A percentile compares a stretch with the other conserved stretches of the same genome.
phyloP scores from a whole-genome alignment of 2,329 filamentous ascomycete genomes.

The Aspergillus sp. region DNA sequence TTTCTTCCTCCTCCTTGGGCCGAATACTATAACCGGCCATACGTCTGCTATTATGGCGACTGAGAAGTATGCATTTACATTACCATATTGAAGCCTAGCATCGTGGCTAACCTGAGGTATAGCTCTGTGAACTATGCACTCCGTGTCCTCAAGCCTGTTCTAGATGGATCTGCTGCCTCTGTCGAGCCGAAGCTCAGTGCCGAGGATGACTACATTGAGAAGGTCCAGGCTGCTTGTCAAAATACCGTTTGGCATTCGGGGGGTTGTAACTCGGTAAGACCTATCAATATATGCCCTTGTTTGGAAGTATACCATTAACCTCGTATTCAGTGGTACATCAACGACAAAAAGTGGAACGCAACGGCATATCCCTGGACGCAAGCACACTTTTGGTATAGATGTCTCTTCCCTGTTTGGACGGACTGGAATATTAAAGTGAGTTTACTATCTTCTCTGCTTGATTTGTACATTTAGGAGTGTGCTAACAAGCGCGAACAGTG shows the following conservation, averaged over 20 bases:
- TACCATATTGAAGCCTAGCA: not conserved
- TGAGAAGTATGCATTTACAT: constrained; percentile 51
- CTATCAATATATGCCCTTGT: too few relatives aligned
- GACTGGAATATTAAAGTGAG: constrained; percentile 21
- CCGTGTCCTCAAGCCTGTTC: constrained; percentile 56
- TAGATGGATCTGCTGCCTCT: constrained; percentile 42
- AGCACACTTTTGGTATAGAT: constrained; percentile 26
- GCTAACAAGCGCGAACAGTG: not conserved
- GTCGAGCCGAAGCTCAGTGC: constrained; percentile 49
- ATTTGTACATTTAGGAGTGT: too few relatives aligned
- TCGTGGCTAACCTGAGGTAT: not conserved
- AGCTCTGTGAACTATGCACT: constrained; percentile 57
- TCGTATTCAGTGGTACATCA: constrained; percentile 22
- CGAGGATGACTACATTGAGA: constrained; percentile 45
- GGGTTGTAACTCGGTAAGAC: constrained; percentile 28
- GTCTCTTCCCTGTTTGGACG: constrained; percentile 28
- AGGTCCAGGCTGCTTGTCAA: constrained; percentile 47
- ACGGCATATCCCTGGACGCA: constrained; percentile 29
- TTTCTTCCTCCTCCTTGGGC: constrained; percentile 2
- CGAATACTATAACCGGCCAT: constrained; percentile 28
- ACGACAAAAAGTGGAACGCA: constrained; percentile 26
- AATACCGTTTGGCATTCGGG: constrained; percentile 46
- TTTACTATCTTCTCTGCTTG: not conserved
- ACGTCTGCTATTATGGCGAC: constrained; percentile 58
- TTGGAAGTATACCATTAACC: too few relatives aligned